A percentile compares a stretch with the other conserved stretches of the same genome.
Conservation (phyloP, 2,329 filamentous ascomycete genomes). For the Hymenoscyphus scutula region DNA sequence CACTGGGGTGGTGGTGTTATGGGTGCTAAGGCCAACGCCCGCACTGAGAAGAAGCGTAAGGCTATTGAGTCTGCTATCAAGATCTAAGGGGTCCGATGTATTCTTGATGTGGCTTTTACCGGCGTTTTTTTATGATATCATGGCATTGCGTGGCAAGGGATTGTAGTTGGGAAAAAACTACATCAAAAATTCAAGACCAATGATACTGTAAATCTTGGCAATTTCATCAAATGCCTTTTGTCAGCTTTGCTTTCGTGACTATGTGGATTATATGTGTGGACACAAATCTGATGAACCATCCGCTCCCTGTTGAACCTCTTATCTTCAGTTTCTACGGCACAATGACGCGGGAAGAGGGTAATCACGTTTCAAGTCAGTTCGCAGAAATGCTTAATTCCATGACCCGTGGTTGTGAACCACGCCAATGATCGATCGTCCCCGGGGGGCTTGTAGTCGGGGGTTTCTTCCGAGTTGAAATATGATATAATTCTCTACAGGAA, state of each 20-base stretch:
- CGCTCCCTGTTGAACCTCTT: too few relatives aligned
- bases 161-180: constrained; percentile 34
- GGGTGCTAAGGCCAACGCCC: constrained; percentile 85
- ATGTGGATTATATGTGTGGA: not conserved
- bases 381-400: too few relatives aligned
- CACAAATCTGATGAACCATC: too few relatives aligned
- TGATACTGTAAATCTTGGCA: constrained; percentile 35
- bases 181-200: constrained; percentile 35
- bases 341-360: too few relatives aligned
- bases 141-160: constrained; percentile 30
- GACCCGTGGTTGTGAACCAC: not conserved
- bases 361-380: not conserved
- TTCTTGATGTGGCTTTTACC: constrained; percentile 26
- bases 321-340: too few relatives aligned
- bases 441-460: not conserved
- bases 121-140: constrained; percentile 38
- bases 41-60: constrained; percentile 70
- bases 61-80: constrained; percentile 92
- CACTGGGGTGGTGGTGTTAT: constrained; percentile 99
- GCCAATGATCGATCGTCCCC: not conserved
- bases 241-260: not conserved
- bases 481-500: too few relatives aligned
- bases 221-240: constrained; percentile 7
- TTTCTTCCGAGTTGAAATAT: too few relatives aligned
- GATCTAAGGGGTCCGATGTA: constrained; percentile 66